Evolutionary conservation across 768 basidiomycete species (phyloP).

Genomic region (Hemileccinum rubropunctum): DNA sequence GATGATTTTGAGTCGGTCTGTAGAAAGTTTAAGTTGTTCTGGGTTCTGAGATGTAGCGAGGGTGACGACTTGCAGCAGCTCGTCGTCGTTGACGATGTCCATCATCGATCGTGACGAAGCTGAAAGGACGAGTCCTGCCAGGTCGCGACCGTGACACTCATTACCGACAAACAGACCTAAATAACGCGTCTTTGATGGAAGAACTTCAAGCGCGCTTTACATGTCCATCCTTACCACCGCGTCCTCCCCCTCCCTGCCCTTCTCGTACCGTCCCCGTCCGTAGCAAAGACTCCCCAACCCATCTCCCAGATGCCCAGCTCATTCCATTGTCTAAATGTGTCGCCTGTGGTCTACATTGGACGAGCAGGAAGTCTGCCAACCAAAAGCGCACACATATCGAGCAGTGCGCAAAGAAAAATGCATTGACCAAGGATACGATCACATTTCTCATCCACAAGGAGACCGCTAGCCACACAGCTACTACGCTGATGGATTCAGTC

Average conservation of each 20-base stretch:
- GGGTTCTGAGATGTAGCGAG: slow-evolving; percentile 76
- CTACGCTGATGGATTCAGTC: slow-evolving; percentile 54
- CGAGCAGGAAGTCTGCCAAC: slow-evolving; percentile 55
- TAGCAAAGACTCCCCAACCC: slow-evolving; percentile 20
- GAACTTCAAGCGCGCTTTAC: no score
- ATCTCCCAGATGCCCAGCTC: slow-evolving; percentile 48
- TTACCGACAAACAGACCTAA: slow-evolving; percentile 32
- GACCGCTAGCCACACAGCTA: slow-evolving; percentile 24
- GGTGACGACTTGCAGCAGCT: slow-evolving; percentile 63
- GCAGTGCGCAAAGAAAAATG: slow-evolving; percentile 63
- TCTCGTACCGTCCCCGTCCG: neutral
- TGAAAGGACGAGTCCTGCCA: no score
- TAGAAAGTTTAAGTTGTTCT: slow-evolving; percentile 42
- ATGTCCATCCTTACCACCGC: neutral
- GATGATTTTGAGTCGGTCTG: slow-evolving; percentile 63
- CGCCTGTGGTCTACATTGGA: slow-evolving; percentile 67
- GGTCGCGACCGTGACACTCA: slow-evolving; percentile 1
- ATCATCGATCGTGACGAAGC: slow-evolving; percentile 19
- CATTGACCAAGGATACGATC: slow-evolving; percentile 54
- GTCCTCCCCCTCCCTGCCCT: neutral
- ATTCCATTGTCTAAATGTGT: slow-evolving; percentile 54
- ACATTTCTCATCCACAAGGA: slow-evolving; percentile 50
- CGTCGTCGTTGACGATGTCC: slow-evolving; percentile 50
- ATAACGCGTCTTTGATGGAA: slow-evolving; percentile 43
- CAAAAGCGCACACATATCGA: slow-evolving; percentile 70